Base-by-base conservation (phyloP, 768 basidiomycete genomes). In the Pulveroboletus ravenelii region DNA sequence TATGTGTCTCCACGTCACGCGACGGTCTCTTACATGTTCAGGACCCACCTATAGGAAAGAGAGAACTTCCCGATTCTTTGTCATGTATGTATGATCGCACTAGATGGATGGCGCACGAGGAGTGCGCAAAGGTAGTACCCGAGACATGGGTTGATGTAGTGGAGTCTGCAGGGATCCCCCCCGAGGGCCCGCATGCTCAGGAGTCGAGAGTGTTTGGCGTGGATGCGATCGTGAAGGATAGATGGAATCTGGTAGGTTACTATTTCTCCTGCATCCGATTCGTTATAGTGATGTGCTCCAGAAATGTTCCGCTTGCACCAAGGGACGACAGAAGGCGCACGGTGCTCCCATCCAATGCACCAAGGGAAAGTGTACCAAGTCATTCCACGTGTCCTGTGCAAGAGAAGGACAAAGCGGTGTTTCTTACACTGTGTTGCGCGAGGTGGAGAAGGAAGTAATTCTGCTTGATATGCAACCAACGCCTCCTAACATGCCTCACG, bases 351-450 rank as follows among this genome's bases (percentile, higher is more conserved):
- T 96, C 23, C 94, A 97, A 63, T 97, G 94, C 64, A 89, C 90
- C 14, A 91, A 89, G 67, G 93, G 93, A 40, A 95, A 93, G 70
- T 97, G 94, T 60, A 77, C 89, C 10, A 89, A 88, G 63, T 89
- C 94, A 0, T 96, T 92, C 71, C 95, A 98, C 62, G 87, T 96
- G 27, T 86, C 84, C 3, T 99, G 96, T 66, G 95, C 96, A 0
- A 72, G 76, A 37, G 76, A 81, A 17, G 69, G 66, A 10, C 70
- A 71, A 3, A 64, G 70, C 5, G 80, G 78, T 10, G 77, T 89
- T 38, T 71, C 80, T 20, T 91, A 84, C 59, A 68, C 66, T 1
- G 74, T 87, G 31, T 41, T 84, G n/a, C 72, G 77, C 43, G 85
- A 87, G 58, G 79, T 89, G 0, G 85, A 89, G 69, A 90, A 90